phyloP scores from a whole-genome alignment of 345 rosid genomes.

The Lumnitzera littorea region DNA sequence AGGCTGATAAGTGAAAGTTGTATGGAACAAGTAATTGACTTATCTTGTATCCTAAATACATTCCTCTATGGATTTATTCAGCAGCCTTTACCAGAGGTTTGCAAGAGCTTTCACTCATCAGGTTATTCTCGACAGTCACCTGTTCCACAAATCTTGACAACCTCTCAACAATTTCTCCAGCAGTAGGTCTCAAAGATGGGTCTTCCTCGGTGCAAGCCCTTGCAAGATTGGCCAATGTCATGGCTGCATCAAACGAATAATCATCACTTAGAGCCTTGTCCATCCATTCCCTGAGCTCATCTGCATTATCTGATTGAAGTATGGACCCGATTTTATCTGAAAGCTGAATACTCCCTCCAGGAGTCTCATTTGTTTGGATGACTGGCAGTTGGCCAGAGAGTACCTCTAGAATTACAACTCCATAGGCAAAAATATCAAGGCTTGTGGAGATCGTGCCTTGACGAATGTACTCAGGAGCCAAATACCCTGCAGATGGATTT shows the following conservation, averaged over 20 bases:
- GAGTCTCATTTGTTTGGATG: slow-evolving; percentile 28
- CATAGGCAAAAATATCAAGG: slow-evolving; percentile 63
- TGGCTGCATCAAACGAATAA: slow-evolving; percentile 60
- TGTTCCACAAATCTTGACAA: slow-evolving; percentile 54
- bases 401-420: slow-evolving; percentile 65
- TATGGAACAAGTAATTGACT: no score
- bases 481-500: slow-evolving; percentile 32
- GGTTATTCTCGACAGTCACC: slow-evolving; percentile 28
- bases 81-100: slow-evolving; percentile 54
- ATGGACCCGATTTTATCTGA: slow-evolving; percentile 35
- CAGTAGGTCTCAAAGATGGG: slow-evolving; percentile 53
- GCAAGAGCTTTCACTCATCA: slow-evolving; percentile 55
- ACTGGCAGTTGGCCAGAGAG: slow-evolving; percentile 58
- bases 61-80: slow-evolving; percentile 8
- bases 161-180: slow-evolving; percentile 69
- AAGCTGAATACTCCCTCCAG: slow-evolving; percentile 26
- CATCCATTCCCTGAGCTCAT: slow-evolving; percentile 59
- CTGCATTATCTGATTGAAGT: slow-evolving; percentile 35
- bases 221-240: slow-evolving; percentile 58
- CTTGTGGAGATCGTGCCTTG: slow-evolving; percentile 42
- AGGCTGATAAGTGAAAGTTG: no score
- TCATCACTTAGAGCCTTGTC: slow-evolving; percentile 69
- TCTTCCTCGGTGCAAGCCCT: slow-evolving; percentile 63
- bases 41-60: slow-evolving; percentile 3
- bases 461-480: slow-evolving; percentile 53